Percentiles rank a stretch among this genome's conserved stretches.
Conservation (phyloP, 1,139 yeast genomes). For the Casaregolazyma suthepensis region DNA sequence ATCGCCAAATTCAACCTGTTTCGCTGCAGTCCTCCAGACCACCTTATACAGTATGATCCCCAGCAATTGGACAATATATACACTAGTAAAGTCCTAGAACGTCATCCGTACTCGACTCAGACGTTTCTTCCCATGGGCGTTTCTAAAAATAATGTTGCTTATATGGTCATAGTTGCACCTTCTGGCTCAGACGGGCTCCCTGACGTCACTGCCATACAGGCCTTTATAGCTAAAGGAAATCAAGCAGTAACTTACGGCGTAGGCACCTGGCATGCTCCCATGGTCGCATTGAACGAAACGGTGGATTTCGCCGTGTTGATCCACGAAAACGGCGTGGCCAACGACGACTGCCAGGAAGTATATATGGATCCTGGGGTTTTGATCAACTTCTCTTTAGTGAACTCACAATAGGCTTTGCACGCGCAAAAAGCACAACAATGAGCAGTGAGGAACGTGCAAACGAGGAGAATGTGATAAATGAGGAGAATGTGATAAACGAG, state of each 20-base stretch:
- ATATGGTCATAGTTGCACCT: slow-evolving; percentile 75
- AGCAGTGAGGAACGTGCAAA: background rate
- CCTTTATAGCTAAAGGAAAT: slow-evolving; percentile 72
- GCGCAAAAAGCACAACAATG: background rate
- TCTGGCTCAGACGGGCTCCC: slow-evolving; percentile 50
- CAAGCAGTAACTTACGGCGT: slow-evolving; percentile 87
- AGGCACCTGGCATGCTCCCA: slow-evolving; percentile 81
- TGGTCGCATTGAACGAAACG: slow-evolving; percentile 59
- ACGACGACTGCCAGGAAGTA: slow-evolving; percentile 80
- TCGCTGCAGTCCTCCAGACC: slow-evolving; percentile 70
- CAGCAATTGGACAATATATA: slow-evolving; percentile 34
- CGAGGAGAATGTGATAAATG: background rate
- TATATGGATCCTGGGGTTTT: slow-evolving; percentile 47
- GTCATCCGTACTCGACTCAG: slow-evolving; percentile 89
- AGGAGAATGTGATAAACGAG: background rate
- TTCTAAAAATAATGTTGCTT: slow-evolving; percentile 44
- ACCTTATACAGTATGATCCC: slow-evolving; percentile 39
- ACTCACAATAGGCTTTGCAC: background rate
- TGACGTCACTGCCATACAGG: slow-evolving; percentile 51
- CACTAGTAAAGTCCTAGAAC: slow-evolving; percentile 65
- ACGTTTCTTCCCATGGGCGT: slow-evolving; percentile 88
- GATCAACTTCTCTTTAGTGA: slow-evolving; percentile 4
- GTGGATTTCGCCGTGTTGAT: slow-evolving; percentile 82
- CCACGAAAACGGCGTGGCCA: slow-evolving; percentile 72
- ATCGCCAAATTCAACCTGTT: slow-evolving; percentile 78